phyloP scores from a whole-genome alignment of 345 rosid species.

The Capsella bursapastoris region DNA sequence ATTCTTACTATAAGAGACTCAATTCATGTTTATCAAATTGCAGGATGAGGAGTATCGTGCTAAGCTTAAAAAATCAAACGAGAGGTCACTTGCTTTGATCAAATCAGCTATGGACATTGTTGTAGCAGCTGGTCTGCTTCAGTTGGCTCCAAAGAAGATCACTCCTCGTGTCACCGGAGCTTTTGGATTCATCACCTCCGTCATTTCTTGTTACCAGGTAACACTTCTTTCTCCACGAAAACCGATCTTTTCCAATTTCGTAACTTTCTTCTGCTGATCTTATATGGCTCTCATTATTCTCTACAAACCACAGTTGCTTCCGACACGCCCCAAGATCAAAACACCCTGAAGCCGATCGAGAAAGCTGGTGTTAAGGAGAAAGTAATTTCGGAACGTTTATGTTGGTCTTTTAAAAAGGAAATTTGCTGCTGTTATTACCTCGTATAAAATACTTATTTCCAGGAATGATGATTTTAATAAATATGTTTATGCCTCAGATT shows the following conservation, averaged over 20 bases:
- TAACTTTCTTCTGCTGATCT: conserved; percentile 21
- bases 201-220: conserved; percentile 91
- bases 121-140: conserved; percentile 92
- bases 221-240: conserved; percentile 4
- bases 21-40: not conserved
- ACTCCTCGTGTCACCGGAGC: conserved; percentile 97
- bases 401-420: conserved; percentile 5
- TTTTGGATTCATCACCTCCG: conserved; percentile 74
- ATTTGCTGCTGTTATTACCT: conserved; percentile 23
- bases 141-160: conserved; percentile 83
- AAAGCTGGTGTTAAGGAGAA: conserved; percentile 6
- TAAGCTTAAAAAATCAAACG: conserved; percentile 76
- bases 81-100: conserved; percentile 81
- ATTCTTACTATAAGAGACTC: not conserved
- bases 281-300: not conserved
- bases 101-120: conserved; percentile 90
- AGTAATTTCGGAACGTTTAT: conserved; percentile 23
- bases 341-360: conserved; percentile 29
- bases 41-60: conserved; percentile 82
- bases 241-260: not conserved
- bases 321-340: conserved; percentile 42
- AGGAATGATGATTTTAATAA: conserved; percentile 19
- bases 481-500: conserved; percentile 15
- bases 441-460: conserved; percentile 39
- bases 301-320: conserved; percentile 40